Base-by-base conservation (phyloP, 108 stramenopile species). In the Fragilaria radians region DNA sequence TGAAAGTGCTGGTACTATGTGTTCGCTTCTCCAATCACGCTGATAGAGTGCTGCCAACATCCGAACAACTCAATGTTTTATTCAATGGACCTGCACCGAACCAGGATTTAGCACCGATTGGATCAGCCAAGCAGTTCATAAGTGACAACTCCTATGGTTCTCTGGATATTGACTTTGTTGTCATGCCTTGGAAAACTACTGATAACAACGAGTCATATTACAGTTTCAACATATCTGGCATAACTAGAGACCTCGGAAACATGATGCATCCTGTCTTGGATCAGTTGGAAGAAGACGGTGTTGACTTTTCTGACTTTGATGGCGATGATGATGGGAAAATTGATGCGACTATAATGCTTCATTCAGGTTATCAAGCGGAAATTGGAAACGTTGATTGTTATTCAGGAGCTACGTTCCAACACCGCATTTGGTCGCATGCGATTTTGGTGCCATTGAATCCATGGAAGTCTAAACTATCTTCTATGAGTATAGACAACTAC, bases 341-440 rank as follows among this genome's bases (percentile, higher is more conserved):
- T 55, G 88, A 89, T 59, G 68, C 65, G 9, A 73, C 86, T 24
- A 74, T 78, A 21, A 49, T 89, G 17, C 58, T 86, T n/a, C 79
- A 81, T 33, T 68, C 68, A 19, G 85, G 88, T 18, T 83, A 80
- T 45, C 81, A 76, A 1, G 88, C 88, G 11, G 88, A 89, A 47
- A 66, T 66, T 26, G 79, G 74, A 1, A 66, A 72, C 5, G 47
- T 26, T 25, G 82, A 84, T 59, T 66, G 69, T 21, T 59, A 48
- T 31, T 28, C 26, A 0, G 14, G 14, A 7, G 14, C 7, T 7
- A 14, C 7, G 36, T 42, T 42, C 14, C 36, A 7, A 42, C 25
- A 61, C 46, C 70, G 75, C 3, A 71, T 76, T 32, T 76, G 75
- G 75, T 61, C 59, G 25, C 75, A 76, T 58, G 11, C 11, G 11